Base-by-base conservation (phyloP, 2,329 filamentous ascomycete genomes). In the Paramyrothecium sp. region DNA sequence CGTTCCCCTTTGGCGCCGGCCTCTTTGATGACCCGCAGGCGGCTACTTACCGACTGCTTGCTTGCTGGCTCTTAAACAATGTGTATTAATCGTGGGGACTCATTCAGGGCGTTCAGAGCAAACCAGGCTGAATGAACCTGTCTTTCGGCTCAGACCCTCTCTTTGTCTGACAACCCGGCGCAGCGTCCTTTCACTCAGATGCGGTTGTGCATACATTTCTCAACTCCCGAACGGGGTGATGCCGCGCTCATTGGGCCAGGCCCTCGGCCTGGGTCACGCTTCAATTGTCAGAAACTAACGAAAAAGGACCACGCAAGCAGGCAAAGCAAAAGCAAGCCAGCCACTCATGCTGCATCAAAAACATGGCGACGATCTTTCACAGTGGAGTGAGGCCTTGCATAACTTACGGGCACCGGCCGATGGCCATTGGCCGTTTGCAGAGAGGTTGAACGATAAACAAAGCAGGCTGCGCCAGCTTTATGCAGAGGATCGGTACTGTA, bases 401-500 rank as follows among this genome's bases (percentile, higher is more conserved):
- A 49, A 49, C 47, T 49, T 22, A 13, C 22, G 47, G 17, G 5
- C 47, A 49, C 47, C 44, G 22, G 12, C 47, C 7, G 12, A 30
- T 30, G 17, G 16, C 47, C 16, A 49, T 49, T 49, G 47, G 47
- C 47, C 22, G 47, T 22, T 23, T 23, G 22, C 22, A 16, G 47
- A n/a, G 19, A 10, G 47, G 22, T 23, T 21, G 47, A 21, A 23
- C 7, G 47, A 49, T 4, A 21, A 20, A 49, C 12, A 49, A n/a
- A 13, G 47, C 47, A 49, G 41, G 16, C 41, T n/a, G 47, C 38
- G 38, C 38, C 38, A 44, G 38, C 13, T 44, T 44, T 44, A 50
- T 50, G 47, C 47, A 51, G 12, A 51, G 10, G 22, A 51, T 51
- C 49, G 49, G 49, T n/a, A 51, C 49, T 51, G 49, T 33, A 3